Conservation (phyloP, 2,329 filamentous ascomycete species). For the Diaporthe ampelina region DNA sequence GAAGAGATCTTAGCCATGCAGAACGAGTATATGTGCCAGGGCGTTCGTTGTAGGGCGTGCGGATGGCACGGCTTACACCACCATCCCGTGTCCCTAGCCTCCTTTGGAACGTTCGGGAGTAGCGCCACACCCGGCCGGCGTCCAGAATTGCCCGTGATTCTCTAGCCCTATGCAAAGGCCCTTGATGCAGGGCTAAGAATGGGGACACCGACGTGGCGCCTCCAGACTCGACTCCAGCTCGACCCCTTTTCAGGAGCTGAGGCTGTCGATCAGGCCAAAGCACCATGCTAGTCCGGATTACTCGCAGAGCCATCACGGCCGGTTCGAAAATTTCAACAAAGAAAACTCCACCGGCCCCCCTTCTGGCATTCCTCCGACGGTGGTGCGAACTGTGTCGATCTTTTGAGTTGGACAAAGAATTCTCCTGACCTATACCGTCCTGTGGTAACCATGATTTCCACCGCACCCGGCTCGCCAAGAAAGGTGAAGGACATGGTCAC, state of each 20-base stretch:
- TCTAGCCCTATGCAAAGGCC: background rate
- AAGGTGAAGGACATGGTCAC: conserved; percentile 22
- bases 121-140: background rate
- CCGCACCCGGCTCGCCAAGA: background rate
- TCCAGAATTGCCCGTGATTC: background rate
- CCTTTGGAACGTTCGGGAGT: background rate
- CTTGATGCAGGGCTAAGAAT: background rate
- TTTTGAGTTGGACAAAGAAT: background rate
- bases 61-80: conserved; percentile 6
- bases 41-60: background rate
- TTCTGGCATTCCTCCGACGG: background rate
- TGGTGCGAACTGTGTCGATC: background rate
- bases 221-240: conserved; percentile 5
- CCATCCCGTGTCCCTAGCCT: conserved; percentile 5
- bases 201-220: background rate
- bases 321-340: background rate
- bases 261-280: background rate
- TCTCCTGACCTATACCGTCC: background rate
- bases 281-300: conserved; percentile 3
- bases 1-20: too few species aligned
- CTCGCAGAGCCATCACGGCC: background rate
- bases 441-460: background rate
- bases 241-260: conserved; percentile 10
- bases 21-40: background rate
- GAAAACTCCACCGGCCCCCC: background rate